Evolutionary conservation across 495 filamentous ascomycete genomes (phyloP).

Genomic region (Aspergillus leporis): DNA sequence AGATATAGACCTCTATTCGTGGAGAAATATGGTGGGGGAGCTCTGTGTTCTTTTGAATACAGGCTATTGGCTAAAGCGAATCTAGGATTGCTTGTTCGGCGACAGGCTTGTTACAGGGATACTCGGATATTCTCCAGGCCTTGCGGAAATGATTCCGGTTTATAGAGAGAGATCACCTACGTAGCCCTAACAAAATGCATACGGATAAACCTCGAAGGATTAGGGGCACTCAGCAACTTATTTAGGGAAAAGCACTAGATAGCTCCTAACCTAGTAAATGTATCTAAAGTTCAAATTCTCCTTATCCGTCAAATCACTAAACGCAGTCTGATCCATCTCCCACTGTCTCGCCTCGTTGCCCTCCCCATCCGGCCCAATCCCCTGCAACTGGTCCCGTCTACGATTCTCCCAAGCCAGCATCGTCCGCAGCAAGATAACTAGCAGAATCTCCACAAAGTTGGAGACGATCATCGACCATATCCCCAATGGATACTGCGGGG

Average conservation of each 20-base stretch:
- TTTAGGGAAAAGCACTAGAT: neutral
- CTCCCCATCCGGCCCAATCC: constrained; percentile 12
- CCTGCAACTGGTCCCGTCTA: constrained; percentile 42
- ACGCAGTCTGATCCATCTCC: constrained; percentile 51
- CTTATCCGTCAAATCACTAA: constrained; percentile 54
- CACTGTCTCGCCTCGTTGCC: constrained; percentile 25
- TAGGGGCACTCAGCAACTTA: neutral
- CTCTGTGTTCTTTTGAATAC: neutral
- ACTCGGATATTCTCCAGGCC: neutral
- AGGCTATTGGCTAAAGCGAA: neutral
- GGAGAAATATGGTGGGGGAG: neutral
- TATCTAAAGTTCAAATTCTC: constrained; percentile 48
- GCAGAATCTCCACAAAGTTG: constrained; percentile 44
- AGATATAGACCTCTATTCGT: neutral
- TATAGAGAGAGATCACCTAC: neutral
- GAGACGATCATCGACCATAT: constrained; percentile 57
- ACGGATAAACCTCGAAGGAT: neutral
- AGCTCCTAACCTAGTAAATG: constrained; percentile 19
- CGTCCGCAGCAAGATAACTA: constrained; percentile 40
- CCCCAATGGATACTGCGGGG: constrained; percentile 49
- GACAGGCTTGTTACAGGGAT: neutral
- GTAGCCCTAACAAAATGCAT: neutral
- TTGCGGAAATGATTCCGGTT: neutral
- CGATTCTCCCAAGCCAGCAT: constrained; percentile 49
- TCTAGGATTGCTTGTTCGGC: neutral